Conservation (phyloP, 169 alveolate species). For the Cryptosporidium sp. region DNA sequence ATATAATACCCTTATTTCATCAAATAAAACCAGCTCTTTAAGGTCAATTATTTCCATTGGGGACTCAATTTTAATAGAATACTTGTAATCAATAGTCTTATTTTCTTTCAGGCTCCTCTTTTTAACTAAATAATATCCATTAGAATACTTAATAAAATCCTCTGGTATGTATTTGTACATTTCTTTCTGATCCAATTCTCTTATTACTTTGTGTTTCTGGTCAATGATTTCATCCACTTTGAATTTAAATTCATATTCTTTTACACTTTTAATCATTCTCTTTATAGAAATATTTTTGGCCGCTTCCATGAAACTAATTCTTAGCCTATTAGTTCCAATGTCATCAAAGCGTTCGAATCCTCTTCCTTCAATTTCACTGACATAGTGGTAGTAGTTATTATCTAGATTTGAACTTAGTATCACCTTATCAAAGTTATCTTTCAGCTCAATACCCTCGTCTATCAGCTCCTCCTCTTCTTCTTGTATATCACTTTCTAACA, state of each 20-base stretch:
- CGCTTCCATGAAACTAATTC: not conserved
- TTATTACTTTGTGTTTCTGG: not conserved
- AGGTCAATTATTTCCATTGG: slow-evolving; percentile 34
- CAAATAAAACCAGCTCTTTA: slow-evolving; percentile 16
- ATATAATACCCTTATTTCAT: not conserved
- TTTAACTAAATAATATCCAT: slow-evolving; percentile 23
- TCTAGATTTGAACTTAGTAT: slow-evolving; percentile 40
- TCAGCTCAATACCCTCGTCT: slow-evolving; percentile 18
- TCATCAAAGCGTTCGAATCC: not conserved
- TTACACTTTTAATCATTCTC: not conserved
- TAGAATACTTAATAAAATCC: not conserved
- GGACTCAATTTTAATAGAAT: slow-evolving; percentile 36
- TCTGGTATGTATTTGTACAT: not conserved
- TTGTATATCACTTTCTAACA: not conserved
- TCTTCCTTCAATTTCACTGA: slow-evolving; percentile 3
- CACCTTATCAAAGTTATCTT: slow-evolving; percentile 7
- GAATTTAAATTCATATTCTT: not conserved
- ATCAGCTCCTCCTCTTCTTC: slow-evolving; percentile 47
- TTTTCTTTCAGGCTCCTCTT: not conserved
- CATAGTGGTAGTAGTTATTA: slow-evolving; percentile 18
- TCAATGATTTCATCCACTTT: not conserved
- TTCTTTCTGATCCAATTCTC: not conserved
- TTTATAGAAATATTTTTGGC: not conserved
- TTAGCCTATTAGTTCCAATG: not conserved
- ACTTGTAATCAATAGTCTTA: not conserved